Evolutionary conservation across 1,284 basidiomycete species (phyloP), one percentile per base, ranked within the genome.

Genomic region (Macrocystidia cucumis): DNA sequence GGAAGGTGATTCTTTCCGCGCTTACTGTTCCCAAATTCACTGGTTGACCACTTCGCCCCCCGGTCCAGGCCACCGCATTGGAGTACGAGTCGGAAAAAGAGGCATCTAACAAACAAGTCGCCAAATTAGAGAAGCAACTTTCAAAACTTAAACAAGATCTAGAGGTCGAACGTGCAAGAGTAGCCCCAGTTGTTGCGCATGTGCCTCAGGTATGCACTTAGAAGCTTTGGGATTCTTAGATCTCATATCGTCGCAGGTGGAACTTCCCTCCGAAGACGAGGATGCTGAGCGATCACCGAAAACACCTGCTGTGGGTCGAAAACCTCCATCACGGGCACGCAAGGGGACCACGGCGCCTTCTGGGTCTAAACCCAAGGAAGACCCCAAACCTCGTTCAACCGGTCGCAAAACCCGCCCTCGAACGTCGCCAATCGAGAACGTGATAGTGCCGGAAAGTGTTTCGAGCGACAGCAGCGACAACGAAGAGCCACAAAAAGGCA

Each of bases 81-180:
- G 51, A 56, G 5, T 57, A 20, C 0, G 54, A 67, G 30, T 43
- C 52, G 3, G 52, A 56, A 24, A 42, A 57, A 26, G 47, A 49
- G 16, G 48, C 52, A 13, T 47, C 49, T 13, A 50, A 54, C 34
- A 54, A 46, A 22, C 51, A 56, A 23, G 43, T 63, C 7, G 39
- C 49, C 19, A 57, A 60, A 34, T 52, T 63, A 18, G 55, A 65
- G 37, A 59, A 62, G 37, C 57, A 65, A 41, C 51, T 71, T 12
- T 48, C 61, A 23, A 61, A 64, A 34, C 58, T 79, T 18, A 55
- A 64, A 42, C 45, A 46, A 3, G 62, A 65, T 21, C 48, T 74
- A 4, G 61, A 66, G 22, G 44, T 49, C 19, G 59, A 62, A 47
- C 49, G 57, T n/a, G 45, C 55, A 16, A 49, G 50, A 25, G 47